Evolutionary conservation across 176 grass and related monocot species (phyloP).

Genomic region (Bonia amplexicaulis): DNA sequence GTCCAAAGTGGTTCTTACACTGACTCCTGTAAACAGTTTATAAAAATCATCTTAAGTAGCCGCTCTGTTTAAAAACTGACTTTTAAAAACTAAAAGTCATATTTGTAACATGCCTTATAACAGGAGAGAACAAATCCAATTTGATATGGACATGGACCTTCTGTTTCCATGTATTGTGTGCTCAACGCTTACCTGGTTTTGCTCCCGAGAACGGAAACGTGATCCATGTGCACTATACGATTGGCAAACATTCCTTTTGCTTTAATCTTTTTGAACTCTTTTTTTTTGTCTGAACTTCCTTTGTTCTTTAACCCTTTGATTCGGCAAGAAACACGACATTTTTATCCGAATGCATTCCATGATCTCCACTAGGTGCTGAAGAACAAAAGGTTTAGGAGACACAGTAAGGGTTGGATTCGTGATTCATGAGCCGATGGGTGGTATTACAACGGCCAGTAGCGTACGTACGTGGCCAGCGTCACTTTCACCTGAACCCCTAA

Average conservation of each 20-base stretch:
- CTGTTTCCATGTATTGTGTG: background rate
- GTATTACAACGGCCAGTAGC: background rate
- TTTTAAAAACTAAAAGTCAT: no score
- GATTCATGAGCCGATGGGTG: background rate
- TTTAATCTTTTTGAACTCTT: background rate
- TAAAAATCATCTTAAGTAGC: no score
- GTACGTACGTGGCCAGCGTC: background rate
- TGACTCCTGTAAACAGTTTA: no score
- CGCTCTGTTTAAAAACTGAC: no score
- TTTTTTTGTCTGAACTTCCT: background rate
- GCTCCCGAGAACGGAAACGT: constrained; percentile 11
- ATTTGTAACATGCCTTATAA: no score
- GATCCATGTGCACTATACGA: constrained; percentile 25
- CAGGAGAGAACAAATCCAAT: background rate
- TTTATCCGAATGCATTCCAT: background rate
- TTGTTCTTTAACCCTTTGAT: constrained; percentile 27
- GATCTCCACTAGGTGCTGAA: background rate
- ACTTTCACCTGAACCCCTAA: constrained; percentile 1
- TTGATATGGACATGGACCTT: background rate
- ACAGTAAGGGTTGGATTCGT: background rate
- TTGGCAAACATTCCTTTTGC: background rate
- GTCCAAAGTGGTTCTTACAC: no score
- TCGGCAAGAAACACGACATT: constrained; percentile 23
- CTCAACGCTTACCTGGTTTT: background rate
- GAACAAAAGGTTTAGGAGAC: background rate